Conservation (phyloP, 1,284 basidiomycete species). For the Abortiporus biennis region DNA sequence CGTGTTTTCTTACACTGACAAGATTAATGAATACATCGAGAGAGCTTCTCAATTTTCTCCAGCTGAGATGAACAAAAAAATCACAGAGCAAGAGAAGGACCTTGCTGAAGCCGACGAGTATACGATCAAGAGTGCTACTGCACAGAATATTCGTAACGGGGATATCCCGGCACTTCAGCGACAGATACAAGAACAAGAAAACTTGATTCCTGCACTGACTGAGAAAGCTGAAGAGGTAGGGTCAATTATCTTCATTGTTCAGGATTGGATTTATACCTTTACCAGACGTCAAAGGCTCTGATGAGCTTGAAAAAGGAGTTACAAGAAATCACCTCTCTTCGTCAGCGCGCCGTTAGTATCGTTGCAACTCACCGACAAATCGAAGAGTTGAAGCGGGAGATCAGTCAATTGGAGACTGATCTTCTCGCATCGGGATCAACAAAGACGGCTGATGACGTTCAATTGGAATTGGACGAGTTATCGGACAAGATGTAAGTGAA, state of each 20-base stretch:
- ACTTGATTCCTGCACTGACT: conserved; percentile 43
- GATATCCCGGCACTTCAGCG: conserved; percentile 68
- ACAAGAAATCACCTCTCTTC: conserved; percentile 61
- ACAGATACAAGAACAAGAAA: conserved; percentile 55
- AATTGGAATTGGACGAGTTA: conserved; percentile 64
- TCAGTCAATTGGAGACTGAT: conserved; percentile 62
- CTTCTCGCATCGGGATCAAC: conserved; percentile 68
- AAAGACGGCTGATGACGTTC: conserved; percentile 82
- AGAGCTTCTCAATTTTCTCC: conserved; percentile 36
- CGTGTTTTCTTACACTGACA: too few relatives aligned
- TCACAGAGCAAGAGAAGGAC: conserved; percentile 58
- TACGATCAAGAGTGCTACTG: conserved; percentile 45
- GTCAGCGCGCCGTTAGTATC: conserved; percentile 60
- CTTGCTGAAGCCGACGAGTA: conserved; percentile 53
- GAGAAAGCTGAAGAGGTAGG: conserved; percentile 54
- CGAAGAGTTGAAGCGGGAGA: conserved; percentile 59
- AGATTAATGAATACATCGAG: conserved; percentile 40
- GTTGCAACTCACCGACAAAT: conserved; percentile 61
- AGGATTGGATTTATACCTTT: conserved; percentile 1
- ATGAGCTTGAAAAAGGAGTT: conserved; percentile 43
- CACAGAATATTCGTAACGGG: conserved; percentile 46
- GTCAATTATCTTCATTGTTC: conserved; percentile 5
- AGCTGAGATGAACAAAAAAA: conserved; percentile 37
- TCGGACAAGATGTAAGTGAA: conserved; percentile 59
- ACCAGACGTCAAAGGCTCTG: conserved; percentile 43